Evolutionary conservation across 441 rosid genomes (phyloP), one percentile per base, ranked within the genome.

Genomic region (Populus trichocarpa): DNA sequence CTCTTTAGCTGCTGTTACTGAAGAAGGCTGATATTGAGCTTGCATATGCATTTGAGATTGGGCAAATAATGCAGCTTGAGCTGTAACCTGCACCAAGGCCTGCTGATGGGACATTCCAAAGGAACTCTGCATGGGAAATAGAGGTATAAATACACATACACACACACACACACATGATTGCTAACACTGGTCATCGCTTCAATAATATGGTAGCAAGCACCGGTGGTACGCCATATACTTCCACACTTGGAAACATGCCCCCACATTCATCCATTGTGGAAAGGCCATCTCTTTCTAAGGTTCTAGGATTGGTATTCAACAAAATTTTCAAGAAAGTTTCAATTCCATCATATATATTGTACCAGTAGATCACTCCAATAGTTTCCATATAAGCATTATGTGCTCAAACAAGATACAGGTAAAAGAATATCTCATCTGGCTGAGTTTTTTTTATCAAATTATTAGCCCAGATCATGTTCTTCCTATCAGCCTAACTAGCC

Each of bases 101-200:
- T 91, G 90, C 83, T 89, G 96, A 78, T 91, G 93, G 71, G 96
- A 86, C 81, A 88, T 86, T 74, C 93, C 96, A 77, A 88, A 89
- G 28, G 93, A 87, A 40, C 90, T 88, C 95, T 91, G 86, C 81
- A 83, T 8, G 69, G 28, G 23, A 76, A 63, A 76, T 26, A 74
- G 46, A 67, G 20, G 76, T 77, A 78, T 38, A 75, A 77, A 82
- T 42, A 67, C 73, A 42, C 9, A 42, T 6, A 32, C 35, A 33
- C 35, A 32, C 6, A 11, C 46, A 40, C 46, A 40, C 12, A 12
- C 46, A 40, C 13, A 40, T 40, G 46, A 40, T 40, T 40, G 23
- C 33, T 28, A 2, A 46, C 78, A 81, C n/a, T 53, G 69, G 7
- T 68, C 38, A 74, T 23, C 38, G 53, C 73, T 69, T 4, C 57